Evolutionary conservation across 2,329 filamentous ascomycete genomes (phyloP), one percentile per base, ranked within the genome.

Genomic region (Dactylellina drechsleri): DNA sequence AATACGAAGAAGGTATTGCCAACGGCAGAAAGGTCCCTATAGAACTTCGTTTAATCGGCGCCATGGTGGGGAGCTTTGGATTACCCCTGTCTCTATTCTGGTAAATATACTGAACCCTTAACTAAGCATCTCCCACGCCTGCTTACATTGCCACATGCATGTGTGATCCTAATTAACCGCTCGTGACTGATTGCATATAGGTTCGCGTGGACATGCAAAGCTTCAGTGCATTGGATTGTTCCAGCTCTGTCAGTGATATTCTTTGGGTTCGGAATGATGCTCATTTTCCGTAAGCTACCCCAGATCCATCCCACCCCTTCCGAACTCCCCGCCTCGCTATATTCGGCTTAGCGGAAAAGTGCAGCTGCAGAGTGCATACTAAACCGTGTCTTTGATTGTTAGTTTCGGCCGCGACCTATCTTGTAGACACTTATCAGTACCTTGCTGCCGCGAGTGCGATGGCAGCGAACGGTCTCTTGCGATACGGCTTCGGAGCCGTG

Each of bases 181-280:
- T 36, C 28, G 36, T 59, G 57, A 20, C 41, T 15, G 13, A 8
- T 15, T 18, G 28, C 75, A 8, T 67, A 16, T 28, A 74, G 76
- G 86, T 88, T 88, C 77, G 86, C 84, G 0, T 89, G 87, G 87
- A 84, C 85, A 0, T 84, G 85, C 0, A 80, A 82, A 3, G 68
- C 77, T 0, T 82, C 81, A 5, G 79, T 85, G 0, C 83, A 83
- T 2, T 88, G 86, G 85, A 84, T 83, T 0, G 83, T 84, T 20
- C 84, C 86, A 0, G 83, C 85, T 0, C 80, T 85, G 0, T 85
- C 86, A 2, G 85, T 87, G 6, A 81, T 88, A 1, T 82, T 85
- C 0, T 89, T 89, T 78, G 86, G 86, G 0, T 88, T 85, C 84
- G 87, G 87, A 0, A 89, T 88, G 77, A 80, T 89, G 0, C 86